Evolutionary conservation across 768 basidiomycete species (phyloP).

Genomic region (Rhodosporidiobolus odoratus): DNA sequence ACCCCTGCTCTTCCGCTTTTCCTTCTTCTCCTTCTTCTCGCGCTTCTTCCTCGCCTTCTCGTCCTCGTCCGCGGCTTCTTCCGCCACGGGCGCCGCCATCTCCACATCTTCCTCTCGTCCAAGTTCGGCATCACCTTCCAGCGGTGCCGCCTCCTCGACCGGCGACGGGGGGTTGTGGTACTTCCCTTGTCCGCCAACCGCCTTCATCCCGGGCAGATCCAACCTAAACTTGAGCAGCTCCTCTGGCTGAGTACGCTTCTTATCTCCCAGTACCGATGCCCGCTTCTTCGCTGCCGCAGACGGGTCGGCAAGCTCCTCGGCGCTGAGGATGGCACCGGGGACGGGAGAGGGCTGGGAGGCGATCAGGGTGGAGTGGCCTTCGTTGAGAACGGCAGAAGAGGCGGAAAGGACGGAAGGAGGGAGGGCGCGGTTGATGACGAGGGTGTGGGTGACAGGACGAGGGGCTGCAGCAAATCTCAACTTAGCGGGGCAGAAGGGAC

Average conservation of each 20-base stretch:
- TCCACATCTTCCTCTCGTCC: neutral
- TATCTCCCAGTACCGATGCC: neutral
- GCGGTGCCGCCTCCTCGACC: too few relatives aligned
- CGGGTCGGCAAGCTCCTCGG: conserved; percentile 20
- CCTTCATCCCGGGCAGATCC: conserved; percentile 13
- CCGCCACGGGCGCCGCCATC: neutral
- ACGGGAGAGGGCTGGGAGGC: conserved; percentile 38
- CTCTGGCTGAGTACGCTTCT: conserved; percentile 14
- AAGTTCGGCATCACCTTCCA: too few relatives aligned
- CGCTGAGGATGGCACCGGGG: conserved; percentile 35
- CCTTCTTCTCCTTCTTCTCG: conserved; percentile 14
- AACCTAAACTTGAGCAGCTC: conserved; percentile 27
- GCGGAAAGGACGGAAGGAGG: conserved; percentile 24
- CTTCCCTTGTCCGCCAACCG: conserved; percentile 16
- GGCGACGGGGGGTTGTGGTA: too few relatives aligned
- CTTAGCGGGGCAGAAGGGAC: neutral
- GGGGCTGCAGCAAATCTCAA: conserved; percentile 16
- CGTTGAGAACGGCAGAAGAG: neutral
- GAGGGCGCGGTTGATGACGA: conserved; percentile 21
- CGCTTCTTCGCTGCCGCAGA: conserved; percentile 7
- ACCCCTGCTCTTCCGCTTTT: conserved; percentile 3
- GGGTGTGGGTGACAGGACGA: conserved; percentile 28
- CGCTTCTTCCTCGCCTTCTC: conserved; percentile 1
- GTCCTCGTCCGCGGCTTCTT: neutral
- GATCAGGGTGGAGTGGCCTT: conserved; percentile 33